Base-by-base conservation (phyloP, 2,329 filamentous ascomycete species). In the Aspergillus puulaauensis region DNA sequence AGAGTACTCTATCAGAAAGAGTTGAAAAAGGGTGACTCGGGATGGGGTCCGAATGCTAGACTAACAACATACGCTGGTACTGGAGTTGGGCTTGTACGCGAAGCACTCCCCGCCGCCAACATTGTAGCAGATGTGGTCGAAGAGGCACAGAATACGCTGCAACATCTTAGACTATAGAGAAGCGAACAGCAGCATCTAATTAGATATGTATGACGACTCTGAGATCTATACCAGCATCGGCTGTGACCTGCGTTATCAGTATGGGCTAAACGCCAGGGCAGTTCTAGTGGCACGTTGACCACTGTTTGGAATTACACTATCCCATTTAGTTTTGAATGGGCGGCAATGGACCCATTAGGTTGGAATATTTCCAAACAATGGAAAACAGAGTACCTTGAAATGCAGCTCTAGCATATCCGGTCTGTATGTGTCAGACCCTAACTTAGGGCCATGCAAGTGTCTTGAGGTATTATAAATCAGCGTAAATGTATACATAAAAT, bases 41-140 rank as follows among this genome's bases (percentile, higher is more conserved):
- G 82, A 49, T 81, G 83, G 81, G 84, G 83, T 23, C 73, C 72
- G 1, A 69, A 79, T 9, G 83, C 79, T 4, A 77, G 85, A 58
- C 74, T 87, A 75, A 85, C 83, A 4, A 83, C 83, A 9, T 89
- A 87, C 77, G 85, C 83, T 14, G 86, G 86, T 4, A 82, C 82
- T 19, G 85, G 80, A 0, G 81, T 88, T 14, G 86, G 86, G 0
- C 73, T 88, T 59, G 77, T 87, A 2, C 81, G 71, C 46, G 70
- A 79, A 40, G 74, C 83, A 1, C 76, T 77, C 62, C 67, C 74
- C 15, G 85, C 83, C 3, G 75, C 69, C 12, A 77, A 82, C 9
- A 84, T 88, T 65, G 79, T 85, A 3, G 69, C 70, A 46, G 78
- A 82, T 57, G 71, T 80, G 4, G 73, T 80, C 48, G 69, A 73